Conservation (phyloP, 257 asterid genomes). For the Solanum clarkiae region DNA sequence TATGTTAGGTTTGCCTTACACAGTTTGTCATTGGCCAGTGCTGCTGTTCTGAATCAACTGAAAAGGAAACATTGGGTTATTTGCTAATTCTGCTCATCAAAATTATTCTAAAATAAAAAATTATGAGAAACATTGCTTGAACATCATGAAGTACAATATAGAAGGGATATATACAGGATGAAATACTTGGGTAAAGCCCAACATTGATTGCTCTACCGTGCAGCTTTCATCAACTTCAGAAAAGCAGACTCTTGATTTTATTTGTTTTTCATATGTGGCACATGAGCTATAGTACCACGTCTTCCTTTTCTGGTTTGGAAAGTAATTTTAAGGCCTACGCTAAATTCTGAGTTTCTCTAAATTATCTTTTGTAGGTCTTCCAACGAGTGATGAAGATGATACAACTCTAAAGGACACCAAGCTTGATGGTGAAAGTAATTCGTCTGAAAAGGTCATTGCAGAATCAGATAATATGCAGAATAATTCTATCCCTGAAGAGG, state of each 20-base stretch:
- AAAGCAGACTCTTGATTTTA: not conserved
- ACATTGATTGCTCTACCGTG: not conserved
- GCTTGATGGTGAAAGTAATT: conserved; percentile 13
- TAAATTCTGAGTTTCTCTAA: not conserved
- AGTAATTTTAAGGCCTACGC: not conserved
- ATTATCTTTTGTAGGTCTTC: conserved; percentile 41
- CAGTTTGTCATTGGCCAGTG: not conserved
- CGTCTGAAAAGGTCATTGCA: conserved; percentile 15
- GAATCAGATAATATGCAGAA: conserved; percentile 8
- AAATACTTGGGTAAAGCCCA: not conserved
- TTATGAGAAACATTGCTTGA: not conserved
- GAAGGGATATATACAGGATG: not conserved
- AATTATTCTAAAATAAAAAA: not conserved
- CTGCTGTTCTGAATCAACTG: not conserved
- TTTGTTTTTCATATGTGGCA: not conserved
- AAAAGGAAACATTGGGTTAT: not conserved
- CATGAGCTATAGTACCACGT: not conserved
- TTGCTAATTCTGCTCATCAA: not conserved
- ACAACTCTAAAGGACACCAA: conserved; percentile 18
- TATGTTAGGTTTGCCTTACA: not conserved
- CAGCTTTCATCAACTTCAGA: not conserved
- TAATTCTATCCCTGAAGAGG: conserved; percentile 20
- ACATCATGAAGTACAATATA: not conserved
- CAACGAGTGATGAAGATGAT: conserved; percentile 60
- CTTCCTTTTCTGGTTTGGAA: not conserved